Evolutionary conservation across 805 yeast species (phyloP).

Genomic region (Tetrapisispora namnaoensis): DNA sequence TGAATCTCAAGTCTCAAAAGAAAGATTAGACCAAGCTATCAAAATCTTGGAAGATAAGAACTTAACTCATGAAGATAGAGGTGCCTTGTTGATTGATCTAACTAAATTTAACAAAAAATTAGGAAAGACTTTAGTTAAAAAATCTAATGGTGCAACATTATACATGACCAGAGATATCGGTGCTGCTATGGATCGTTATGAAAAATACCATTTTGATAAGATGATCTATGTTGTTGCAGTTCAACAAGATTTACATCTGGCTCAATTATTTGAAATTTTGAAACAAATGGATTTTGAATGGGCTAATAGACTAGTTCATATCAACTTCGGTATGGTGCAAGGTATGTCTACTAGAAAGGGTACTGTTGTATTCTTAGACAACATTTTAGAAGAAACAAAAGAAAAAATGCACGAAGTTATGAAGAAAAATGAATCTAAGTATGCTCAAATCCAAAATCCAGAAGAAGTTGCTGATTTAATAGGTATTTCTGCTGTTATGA

Average conservation of each 20-base stretch:
- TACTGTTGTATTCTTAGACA: conserved; percentile 95
- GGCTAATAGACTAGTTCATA: conserved; percentile 72
- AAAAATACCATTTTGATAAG: conserved; percentile 78
- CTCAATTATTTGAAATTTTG: conserved; percentile 89
- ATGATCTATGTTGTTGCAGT: conserved; percentile 93
- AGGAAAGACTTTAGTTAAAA: conserved; percentile 87
- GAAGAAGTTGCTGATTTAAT: conserved; percentile 90
- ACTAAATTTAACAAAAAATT: conserved; percentile 78
- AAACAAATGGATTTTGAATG: conserved; percentile 84
- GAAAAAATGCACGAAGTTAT: conserved; percentile 93
- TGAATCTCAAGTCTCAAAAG: conserved; percentile 84
- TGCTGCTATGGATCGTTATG: conserved; percentile 86
- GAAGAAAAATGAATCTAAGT: conserved; percentile 84
- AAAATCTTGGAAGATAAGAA: conserved; percentile 54
- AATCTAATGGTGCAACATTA: conserved; percentile 90
- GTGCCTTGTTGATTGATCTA: conserved; percentile 83
- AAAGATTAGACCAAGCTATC: conserved; percentile 56
- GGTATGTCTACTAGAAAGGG: conserved; percentile 99
- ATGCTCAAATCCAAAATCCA: conserved; percentile 87
- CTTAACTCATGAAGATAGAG: conserved; percentile 75
- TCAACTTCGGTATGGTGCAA: conserved; percentile 94
- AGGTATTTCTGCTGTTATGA: conserved; percentile 96
- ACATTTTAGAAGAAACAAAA: conserved; percentile 85
- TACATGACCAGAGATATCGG: conserved; percentile 95
- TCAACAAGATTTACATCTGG: conserved; percentile 91